Conservation (phyloP, 2,329 filamentous ascomycete genomes). For the Fusarium proliferatum region DNA sequence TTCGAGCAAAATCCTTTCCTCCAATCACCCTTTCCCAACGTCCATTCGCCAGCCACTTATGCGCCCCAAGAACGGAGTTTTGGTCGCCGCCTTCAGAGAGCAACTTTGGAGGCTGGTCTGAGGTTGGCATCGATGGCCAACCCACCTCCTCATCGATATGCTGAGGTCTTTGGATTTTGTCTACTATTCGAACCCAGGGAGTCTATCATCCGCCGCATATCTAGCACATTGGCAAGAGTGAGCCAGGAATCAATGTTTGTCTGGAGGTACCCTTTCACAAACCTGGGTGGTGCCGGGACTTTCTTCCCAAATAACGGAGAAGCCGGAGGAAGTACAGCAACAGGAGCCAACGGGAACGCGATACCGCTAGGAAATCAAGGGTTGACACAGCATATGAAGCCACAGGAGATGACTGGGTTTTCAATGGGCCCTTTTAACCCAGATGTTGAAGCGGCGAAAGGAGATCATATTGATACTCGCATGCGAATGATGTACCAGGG, state of each 20-base stretch:
- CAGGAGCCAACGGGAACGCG: background rate
- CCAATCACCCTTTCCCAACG: constrained; percentile 47
- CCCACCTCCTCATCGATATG: constrained; percentile 60
- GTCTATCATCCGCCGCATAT: constrained; percentile 57
- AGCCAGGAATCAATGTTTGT: constrained; percentile 62
- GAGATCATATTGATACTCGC: constrained; percentile 57
- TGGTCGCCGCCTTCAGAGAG: constrained; percentile 75
- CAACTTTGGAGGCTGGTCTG: constrained; percentile 71
- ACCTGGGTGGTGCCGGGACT: constrained; percentile 75
- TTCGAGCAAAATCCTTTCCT: constrained; percentile 21
- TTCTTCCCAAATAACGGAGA: constrained; percentile 60
- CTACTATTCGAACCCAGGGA: constrained; percentile 67
- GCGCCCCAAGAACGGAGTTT: constrained; percentile 75
- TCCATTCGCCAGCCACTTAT: constrained; percentile 64
- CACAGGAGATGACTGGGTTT: constrained; percentile 41
- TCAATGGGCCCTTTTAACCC: constrained; percentile 62
- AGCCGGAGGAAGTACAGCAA: background rate
- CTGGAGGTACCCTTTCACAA: constrained; percentile 70
- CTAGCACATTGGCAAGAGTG: constrained; percentile 47
- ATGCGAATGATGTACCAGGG: constrained; percentile 68
- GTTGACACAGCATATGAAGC: constrained; percentile 40
- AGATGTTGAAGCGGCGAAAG: constrained; percentile 53
- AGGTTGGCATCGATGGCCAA: constrained; percentile 63
- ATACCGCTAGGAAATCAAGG: constrained; percentile 54
- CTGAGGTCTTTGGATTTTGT: constrained; percentile 76